Evolutionary conservation across 78 protist species (phyloP).

Genomic region (Dictyostelium firmibasis): DNA sequence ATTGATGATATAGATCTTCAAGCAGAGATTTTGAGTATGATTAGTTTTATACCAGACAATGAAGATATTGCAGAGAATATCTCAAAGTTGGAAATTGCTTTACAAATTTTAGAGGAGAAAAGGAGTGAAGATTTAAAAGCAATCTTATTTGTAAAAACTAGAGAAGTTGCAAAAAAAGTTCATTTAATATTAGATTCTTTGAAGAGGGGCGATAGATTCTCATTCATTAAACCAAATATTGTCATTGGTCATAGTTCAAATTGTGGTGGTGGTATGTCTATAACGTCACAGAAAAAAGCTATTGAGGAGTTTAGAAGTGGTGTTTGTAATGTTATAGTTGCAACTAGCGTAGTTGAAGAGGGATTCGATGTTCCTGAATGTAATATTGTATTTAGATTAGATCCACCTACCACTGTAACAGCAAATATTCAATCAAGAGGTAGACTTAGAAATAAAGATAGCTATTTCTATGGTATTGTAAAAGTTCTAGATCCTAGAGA

Average conservation of each 20-base stretch:
- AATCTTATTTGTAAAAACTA: slow-evolving; percentile 22
- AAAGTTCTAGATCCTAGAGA: background rate
- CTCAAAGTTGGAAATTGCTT: slow-evolving; percentile 16
- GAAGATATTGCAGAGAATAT: background rate
- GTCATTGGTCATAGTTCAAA: slow-evolving; percentile 18
- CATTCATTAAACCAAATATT: background rate
- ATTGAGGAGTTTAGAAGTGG: background rate
- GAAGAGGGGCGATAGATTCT: background rate
- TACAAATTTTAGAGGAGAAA: background rate
- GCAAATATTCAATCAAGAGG: slow-evolving; percentile 48
- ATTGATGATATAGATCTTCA: background rate
- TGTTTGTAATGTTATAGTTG: background rate
- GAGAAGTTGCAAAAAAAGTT: background rate
- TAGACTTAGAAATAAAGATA: slow-evolving; percentile 3
- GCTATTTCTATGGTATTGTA: background rate
- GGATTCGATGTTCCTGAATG: slow-evolving; percentile 60
- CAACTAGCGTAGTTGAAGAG: slow-evolving; percentile 46
- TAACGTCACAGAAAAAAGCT: background rate
- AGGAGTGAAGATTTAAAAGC: background rate
- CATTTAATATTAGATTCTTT: background rate
- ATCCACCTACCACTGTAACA: slow-evolving; percentile 55
- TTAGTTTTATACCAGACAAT: background rate
- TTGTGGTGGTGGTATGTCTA: background rate
- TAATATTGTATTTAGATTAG: slow-evolving; percentile 37
- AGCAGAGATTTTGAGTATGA: background rate